Base-by-base conservation (phyloP, 2,329 filamentous ascomycete species). In the Canariomyces notabilis region DNA sequence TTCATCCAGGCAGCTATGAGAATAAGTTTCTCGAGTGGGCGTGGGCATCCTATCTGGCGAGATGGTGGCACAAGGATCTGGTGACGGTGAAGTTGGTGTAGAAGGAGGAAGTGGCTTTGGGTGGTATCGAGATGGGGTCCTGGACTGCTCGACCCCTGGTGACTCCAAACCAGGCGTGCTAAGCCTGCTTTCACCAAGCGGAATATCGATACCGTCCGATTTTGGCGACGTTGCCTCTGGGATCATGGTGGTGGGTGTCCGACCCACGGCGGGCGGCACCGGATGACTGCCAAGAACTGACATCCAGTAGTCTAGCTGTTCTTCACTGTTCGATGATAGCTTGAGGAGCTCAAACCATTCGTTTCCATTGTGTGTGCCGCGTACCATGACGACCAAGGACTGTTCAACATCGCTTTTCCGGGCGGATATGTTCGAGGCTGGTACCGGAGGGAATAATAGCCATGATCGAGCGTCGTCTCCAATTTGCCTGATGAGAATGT, bases 401-500 rank as follows among this genome's bases (percentile, higher is more conserved):
- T 80, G 77, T 42, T 77, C 73, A 31, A 69, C 64, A 31, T 89
- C 83, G 11, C 89, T 89, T 49, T 76, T 81, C 32, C 91, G 82
- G 40, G 89, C 88, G 11, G 93, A 97, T 16, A 95, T 76, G 50
- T 80, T 76, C 29, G 76, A 73, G 53, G 80, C 75, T 15, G 83
- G 75, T n/a, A 96, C 75, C 1, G 93, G 91, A n/a, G 90, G 86
- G 59, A 98, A 95, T 0, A 98, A 75, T 4, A 98, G 76, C 82
- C 89, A 97, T 21, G 74, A 71, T 43, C 82, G 80, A 12, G 85
- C 82, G 5, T 77, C 76, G 42, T 80, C 77, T 36, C 89, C 89
- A n/a, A 89, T 81, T 65, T 97, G 90, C 55, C 91, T 90, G 46
- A 98, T 85, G 18, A 98, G 77, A n/a, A 98, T 64, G 64, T 98